These are phyloP conservation scores for Parathielavia appendiculata DNA, from an alignment of 495 filamentous ascomycete species.

Conservation along the genomic window DNA sequence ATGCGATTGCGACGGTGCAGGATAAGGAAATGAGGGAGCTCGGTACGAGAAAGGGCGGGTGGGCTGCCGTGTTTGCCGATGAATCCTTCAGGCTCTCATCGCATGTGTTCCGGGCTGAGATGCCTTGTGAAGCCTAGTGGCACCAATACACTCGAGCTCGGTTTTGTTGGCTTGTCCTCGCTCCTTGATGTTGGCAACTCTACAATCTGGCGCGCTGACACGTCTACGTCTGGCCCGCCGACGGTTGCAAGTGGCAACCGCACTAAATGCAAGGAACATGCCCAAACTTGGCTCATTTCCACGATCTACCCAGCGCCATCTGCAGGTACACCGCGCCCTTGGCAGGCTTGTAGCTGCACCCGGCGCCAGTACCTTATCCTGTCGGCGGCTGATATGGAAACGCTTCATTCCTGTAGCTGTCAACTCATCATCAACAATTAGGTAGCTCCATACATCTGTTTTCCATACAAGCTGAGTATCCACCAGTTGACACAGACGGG, in stretches of 20 bases:
- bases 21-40: background rate
- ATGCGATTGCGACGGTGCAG: background rate
- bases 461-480: too few relatives aligned
- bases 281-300: constrained; percentile 17
- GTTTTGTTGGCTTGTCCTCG: too few relatives aligned
- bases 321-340: constrained; percentile 11
- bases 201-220: background rate
- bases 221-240: background rate
- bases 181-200: background rate
- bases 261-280: constrained; percentile 12
- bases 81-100: background rate
- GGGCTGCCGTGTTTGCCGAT: background rate
- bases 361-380: background rate
- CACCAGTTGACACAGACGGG: too few relatives aligned
- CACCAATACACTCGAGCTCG: too few relatives aligned
- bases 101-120: too few relatives aligned
- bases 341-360: background rate
- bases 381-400: background rate
- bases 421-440: too few relatives aligned
- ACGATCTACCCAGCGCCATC: constrained; percentile 14
- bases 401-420: too few relatives aligned
- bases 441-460: too few relatives aligned
- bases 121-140: too few relatives aligned
- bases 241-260: background rate
- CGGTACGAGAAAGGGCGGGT: background rate